phyloP scores from a whole-genome alignment of 2,329 filamentous ascomycete species.

The Rhynchosporium graminicola region DNA sequence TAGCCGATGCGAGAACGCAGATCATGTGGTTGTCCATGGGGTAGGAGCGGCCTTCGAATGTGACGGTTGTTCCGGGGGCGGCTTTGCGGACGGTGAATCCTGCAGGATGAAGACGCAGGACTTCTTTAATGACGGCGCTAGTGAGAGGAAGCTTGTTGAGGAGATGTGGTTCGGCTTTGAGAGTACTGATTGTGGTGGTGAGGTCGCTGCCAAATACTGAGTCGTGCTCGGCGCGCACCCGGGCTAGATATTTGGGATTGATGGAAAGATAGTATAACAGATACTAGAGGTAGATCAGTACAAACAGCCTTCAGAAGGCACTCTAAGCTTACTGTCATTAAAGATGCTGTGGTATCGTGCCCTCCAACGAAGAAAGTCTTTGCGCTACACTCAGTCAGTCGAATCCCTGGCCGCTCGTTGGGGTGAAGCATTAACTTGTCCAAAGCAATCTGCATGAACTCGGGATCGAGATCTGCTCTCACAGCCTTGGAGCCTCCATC shows the following conservation, averaged over 20 bases:
- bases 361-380: constrained; percentile 28
- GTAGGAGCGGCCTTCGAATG: constrained; percentile 22
- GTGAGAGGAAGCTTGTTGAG: constrained; percentile 27
- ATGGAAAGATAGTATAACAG: constrained; percentile 25
- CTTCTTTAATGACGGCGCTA: constrained; percentile 25
- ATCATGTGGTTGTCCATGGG: constrained; percentile 22
- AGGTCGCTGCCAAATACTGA: constrained; percentile 17
- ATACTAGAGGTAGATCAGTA: constrained; percentile 15
- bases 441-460: constrained; percentile 27
- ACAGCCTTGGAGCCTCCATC: constrained; percentile 1
- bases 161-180: constrained; percentile 21
- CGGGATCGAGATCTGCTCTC: constrained; percentile 19
- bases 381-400: constrained; percentile 14
- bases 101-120: constrained; percentile 25
- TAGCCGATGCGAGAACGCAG: constrained; percentile 15
- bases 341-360: constrained; percentile 28
- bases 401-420: no score
- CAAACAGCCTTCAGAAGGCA: neutral
- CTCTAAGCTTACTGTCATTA: constrained; percentile 19
- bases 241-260: constrained; percentile 20
- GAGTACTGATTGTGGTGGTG: constrained; percentile 4
- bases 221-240: constrained; percentile 24
- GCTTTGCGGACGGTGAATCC: constrained; percentile 23
- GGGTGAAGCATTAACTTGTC: constrained; percentile 22
- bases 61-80: constrained; percentile 13